Base-by-base conservation (phyloP, 106 monocot genomes). In the Dactylorhiza incarnata region DNA sequence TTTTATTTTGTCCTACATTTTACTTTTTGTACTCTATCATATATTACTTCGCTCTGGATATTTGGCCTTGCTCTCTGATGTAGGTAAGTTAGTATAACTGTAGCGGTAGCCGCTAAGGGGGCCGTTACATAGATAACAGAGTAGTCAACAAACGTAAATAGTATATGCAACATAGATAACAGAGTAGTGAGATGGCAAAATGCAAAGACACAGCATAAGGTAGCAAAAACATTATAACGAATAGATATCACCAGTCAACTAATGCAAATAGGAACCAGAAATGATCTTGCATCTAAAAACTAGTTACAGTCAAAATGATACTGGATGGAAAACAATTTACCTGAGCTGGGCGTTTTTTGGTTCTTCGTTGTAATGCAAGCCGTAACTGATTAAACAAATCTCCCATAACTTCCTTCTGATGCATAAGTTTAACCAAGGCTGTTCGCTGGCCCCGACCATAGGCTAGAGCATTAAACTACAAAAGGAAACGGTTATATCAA, bases 311-410 rank as follows among this genome's bases (percentile, higher is more conserved):
- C 23, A 1, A 62, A 22, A 62, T 24, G 6, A 20, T 8, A 62
- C 19, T 62, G 23, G 24, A 62, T 24, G 24, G 8, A 62, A 22
- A 9, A n/a, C 5, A 68, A 68, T 44, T 70, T 75, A 96, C 96
- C 93, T 96, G 96, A 81, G 90, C 90, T 20, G 93, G 96, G 25
- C 91, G 96, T 54, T 63, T 75, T 78, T 89, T 81, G 46, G 45
- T 80, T 73, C 87, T 81, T 24, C 96, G 81, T 77, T 93, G 96
- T 55, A 84, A 71, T 53, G 93, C 88, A 73, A 96, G 89, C 52
- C 96, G 90, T 58, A 93, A 87, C 82, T 96, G 96, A 81, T 96
- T 93, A 76, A 96, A 96, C 53, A 93, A 70, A 84, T 91, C 93
- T 44, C 96, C 96, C 14, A 96, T 80, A 72, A 85, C 71, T 84